Conservation (phyloP, 2,329 filamentous ascomycete genomes). For the Aureobasidium sp. region DNA sequence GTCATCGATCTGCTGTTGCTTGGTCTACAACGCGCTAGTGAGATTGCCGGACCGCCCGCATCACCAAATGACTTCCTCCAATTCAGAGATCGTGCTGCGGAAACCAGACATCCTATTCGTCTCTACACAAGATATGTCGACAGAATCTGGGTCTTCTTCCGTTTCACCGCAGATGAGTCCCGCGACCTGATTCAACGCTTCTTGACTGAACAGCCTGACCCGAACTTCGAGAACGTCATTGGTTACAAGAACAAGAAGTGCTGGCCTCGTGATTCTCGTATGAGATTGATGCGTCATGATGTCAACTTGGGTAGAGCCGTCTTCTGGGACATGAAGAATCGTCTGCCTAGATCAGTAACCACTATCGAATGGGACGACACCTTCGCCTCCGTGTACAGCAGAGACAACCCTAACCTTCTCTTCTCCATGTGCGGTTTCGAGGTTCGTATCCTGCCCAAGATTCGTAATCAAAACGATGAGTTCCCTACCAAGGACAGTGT, state of each 20-base stretch:
- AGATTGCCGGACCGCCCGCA: conserved; percentile 90
- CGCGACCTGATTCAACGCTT: conserved; percentile 95
- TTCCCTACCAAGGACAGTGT: conserved; percentile 97
- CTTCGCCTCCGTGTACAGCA: conserved; percentile 94
- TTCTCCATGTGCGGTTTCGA: conserved; percentile 99
- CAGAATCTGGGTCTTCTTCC: conserved; percentile 95
- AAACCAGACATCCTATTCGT: conserved; percentile 88
- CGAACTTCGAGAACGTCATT: conserved; percentile 98
- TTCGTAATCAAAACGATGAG: conserved; percentile 88
- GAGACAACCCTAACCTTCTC: conserved; percentile 92
- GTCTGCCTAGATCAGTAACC: conserved; percentile 85
- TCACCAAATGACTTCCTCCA: conserved; percentile 96
- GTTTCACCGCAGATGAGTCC: conserved; percentile 90
- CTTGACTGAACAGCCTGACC: conserved; percentile 94
- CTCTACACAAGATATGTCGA: conserved; percentile 98
- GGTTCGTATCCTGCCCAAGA: conserved; percentile 92
- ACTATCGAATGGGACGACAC: conserved; percentile 99
- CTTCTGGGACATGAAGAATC: conserved; percentile 98
- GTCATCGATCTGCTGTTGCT: conserved; percentile 89
- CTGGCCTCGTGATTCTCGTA: conserved; percentile 94
- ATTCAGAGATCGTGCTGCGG: conserved; percentile 87
- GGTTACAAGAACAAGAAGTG: conserved; percentile 99
- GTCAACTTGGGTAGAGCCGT: conserved; percentile 95
- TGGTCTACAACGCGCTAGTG: conserved; percentile 90
- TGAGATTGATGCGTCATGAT: conserved; percentile 97